Evolutionary conservation across 352 stramenopile species (phyloP), one percentile per base, ranked within the genome.

Genomic region (Phytophthora capsici): DNA sequence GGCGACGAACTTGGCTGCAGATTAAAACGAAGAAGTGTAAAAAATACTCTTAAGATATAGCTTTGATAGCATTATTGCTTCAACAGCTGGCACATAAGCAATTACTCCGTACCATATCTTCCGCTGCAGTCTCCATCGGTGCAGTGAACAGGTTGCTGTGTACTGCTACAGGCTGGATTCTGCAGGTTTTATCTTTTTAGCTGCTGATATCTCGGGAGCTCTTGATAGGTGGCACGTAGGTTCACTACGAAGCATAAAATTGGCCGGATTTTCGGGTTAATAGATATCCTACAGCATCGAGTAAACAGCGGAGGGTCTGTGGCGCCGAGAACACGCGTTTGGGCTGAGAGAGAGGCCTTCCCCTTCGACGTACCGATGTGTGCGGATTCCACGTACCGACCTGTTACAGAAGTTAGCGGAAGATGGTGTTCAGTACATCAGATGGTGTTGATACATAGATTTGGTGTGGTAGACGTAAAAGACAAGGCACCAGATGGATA

Each of bases 1-100:
- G 64, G 53, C 10, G 69, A 75, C 26, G 66, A 48, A 30, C 57
- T 77, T 28, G 71, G 34, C 69, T 84, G 54, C 36, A 45, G 16
- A 50, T 54, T 49, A 30, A 28, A 26, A n/a, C 17, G 16, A 8
- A 34, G 16, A 52, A 34, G 13, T 30, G 22, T 51, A 43, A 43
- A 10, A 28, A n/a, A n/a, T 6, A 8, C 4, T 30, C 26, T 28
- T 5, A 17, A 40, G 23, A 30, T 47, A 22, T 51, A 46, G 25
- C 25, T 19, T 43, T 19, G 54, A 28, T 19, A 28, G 60, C 46
- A 17, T 61, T 45, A 46, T 63, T 20, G 47, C 36, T 47, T 63
- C 49, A 64, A 63, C 51, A 59, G 19, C 22, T 59, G 48, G 19
- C 19, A 53, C 26, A 16, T 17, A 25, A 20, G 32, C 20, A 16